Conservation (phyloP, 768 basidiomycete genomes). For the Trametes coccinea region DNA sequence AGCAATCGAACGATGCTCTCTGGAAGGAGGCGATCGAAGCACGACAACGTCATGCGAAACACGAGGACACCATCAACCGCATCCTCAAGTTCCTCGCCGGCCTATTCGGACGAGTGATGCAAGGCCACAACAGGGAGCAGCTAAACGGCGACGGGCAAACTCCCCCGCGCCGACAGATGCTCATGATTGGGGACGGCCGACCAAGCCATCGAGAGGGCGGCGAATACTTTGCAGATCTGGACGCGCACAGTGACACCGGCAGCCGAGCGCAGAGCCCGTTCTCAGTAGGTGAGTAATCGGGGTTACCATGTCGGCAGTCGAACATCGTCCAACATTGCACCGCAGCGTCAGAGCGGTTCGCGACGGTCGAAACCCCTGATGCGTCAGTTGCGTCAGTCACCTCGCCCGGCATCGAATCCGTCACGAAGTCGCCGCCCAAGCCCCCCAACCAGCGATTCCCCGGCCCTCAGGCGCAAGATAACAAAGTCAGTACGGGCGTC, state of each 20-base stretch:
- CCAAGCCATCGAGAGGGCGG: conserved; percentile 39
- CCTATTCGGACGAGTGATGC: conserved; percentile 65
- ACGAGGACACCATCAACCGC: conserved; percentile 93
- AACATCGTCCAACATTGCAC: background rate
- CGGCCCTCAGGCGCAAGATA: background rate
- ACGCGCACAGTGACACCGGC: conserved; percentile 25
- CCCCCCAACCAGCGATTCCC: background rate
- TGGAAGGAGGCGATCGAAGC: conserved; percentile 89
- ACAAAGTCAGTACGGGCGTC: background rate
- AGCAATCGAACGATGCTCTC: conserved; percentile 79
- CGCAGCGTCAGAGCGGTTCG: conserved; percentile 38
- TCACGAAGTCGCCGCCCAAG: background rate
- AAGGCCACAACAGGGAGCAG: conserved; percentile 40
- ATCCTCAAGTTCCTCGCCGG: conserved; percentile 95
- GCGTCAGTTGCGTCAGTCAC: conserved; percentile 23
- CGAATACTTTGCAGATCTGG: conserved; percentile 43
- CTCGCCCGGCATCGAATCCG: conserved; percentile 2
- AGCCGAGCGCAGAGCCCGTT: conserved; percentile 16
- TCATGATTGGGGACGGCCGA: conserved; percentile 65
- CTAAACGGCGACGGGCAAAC: conserved; percentile 38
- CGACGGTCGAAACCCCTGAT: conserved; percentile 50
- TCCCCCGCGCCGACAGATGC: conserved; percentile 48
- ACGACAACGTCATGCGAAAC: conserved; percentile 81
- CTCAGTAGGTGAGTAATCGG: conserved; percentile 13
- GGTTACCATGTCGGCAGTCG: background rate